phyloP scores from a whole-genome alignment of 2,329 filamentous ascomycete species.

The Corinectria fuckeliana region DNA sequence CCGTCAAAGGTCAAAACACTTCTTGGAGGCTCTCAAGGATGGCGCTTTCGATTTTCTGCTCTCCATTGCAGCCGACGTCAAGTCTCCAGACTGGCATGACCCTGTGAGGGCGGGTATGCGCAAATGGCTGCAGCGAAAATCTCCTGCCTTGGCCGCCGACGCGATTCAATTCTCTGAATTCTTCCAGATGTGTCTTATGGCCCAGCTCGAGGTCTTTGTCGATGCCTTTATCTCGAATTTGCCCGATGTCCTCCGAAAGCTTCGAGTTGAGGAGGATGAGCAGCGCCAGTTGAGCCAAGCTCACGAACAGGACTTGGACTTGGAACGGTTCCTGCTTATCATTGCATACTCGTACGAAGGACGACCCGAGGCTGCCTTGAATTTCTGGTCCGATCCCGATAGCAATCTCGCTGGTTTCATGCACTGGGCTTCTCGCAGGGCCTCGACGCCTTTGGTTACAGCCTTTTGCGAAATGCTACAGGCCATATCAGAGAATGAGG shows the following conservation, averaged over 20 bases:
- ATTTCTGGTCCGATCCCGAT: slow-evolving; percentile 92
- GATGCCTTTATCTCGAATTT: slow-evolving; percentile 95
- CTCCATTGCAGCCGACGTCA: slow-evolving; percentile 81
- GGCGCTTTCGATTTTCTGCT: slow-evolving; percentile 93
- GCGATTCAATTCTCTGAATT: slow-evolving; percentile 71
- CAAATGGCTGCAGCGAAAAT: slow-evolving; percentile 82
- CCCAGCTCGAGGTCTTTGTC: slow-evolving; percentile 84
- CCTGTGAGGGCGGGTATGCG: slow-evolving; percentile 83
- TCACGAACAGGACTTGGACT: slow-evolving; percentile 72
- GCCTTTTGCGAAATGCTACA: slow-evolving; percentile 97
- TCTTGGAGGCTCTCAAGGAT: slow-evolving; percentile 80
- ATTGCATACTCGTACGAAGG: slow-evolving; percentile 92
- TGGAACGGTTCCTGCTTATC: slow-evolving; percentile 91
- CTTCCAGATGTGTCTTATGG: slow-evolving; percentile 77
- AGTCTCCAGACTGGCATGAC: slow-evolving; percentile 84
- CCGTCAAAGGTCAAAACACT: slow-evolving; percentile 72
- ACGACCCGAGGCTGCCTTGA: slow-evolving; percentile 81
- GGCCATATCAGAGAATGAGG: slow-evolving; percentile 81
- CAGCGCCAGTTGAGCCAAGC: slow-evolving; percentile 73
- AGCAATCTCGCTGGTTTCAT: slow-evolving; percentile 94
- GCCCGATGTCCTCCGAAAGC: slow-evolving; percentile 85
- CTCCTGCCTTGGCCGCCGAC: slow-evolving; percentile 71
- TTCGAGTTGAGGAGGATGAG: slow-evolving; percentile 89
- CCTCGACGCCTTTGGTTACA: slow-evolving; percentile 93
- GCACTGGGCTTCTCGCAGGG: slow-evolving; percentile 94